Conservation (phyloP, 2,329 filamentous ascomycete species). For the Ophiostoma sp. region DNA sequence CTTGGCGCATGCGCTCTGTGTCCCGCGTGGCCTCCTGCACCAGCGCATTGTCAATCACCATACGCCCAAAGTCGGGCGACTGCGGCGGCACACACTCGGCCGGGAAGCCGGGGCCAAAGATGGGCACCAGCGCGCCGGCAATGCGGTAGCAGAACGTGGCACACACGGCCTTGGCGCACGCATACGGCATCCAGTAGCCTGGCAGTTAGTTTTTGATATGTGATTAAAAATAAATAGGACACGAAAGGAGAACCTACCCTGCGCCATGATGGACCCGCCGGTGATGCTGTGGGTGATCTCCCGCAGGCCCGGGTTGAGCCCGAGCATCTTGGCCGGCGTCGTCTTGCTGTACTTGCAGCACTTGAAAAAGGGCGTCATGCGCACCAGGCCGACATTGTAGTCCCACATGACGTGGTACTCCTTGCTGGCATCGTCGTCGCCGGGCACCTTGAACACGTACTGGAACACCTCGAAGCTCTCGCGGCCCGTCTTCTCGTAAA, state of each 20-base stretch:
- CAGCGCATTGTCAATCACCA: slow-evolving; percentile 58
- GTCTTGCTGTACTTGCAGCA: slow-evolving; percentile 88
- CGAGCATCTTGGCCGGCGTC: slow-evolving; percentile 76
- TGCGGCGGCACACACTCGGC: slow-evolving; percentile 60
- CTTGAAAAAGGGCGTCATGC: slow-evolving; percentile 94
- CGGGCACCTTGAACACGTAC: slow-evolving; percentile 72
- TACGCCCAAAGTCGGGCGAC: slow-evolving; percentile 59
- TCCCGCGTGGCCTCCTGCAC: slow-evolving; percentile 50
- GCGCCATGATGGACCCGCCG: slow-evolving; percentile 80
- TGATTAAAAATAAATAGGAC: slow-evolving; percentile 1
- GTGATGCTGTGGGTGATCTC: slow-evolving; percentile 95
- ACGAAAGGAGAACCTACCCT: slow-evolving; percentile 55
- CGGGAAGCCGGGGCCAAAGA: slow-evolving; percentile 83
- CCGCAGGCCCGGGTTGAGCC: slow-evolving; percentile 71
- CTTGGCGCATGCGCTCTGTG: slow-evolving; percentile 40
- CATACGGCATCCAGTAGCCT: slow-evolving; percentile 97
- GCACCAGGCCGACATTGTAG: slow-evolving; percentile 87
- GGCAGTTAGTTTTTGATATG: not conserved
- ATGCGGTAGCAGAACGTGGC: slow-evolving; percentile 85
- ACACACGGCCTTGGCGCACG: slow-evolving; percentile 79
- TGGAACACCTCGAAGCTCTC: slow-evolving; percentile 87
- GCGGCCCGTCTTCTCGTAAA: slow-evolving; percentile 77
- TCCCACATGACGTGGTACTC: slow-evolving; percentile 89
- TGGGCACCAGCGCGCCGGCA: slow-evolving; percentile 76
- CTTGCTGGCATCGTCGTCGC: slow-evolving; percentile 42